These are phyloP conservation scores for Teunomyces stri DNA, from an alignment of 805 yeast genomes.

Conservation along the genomic window DNA sequence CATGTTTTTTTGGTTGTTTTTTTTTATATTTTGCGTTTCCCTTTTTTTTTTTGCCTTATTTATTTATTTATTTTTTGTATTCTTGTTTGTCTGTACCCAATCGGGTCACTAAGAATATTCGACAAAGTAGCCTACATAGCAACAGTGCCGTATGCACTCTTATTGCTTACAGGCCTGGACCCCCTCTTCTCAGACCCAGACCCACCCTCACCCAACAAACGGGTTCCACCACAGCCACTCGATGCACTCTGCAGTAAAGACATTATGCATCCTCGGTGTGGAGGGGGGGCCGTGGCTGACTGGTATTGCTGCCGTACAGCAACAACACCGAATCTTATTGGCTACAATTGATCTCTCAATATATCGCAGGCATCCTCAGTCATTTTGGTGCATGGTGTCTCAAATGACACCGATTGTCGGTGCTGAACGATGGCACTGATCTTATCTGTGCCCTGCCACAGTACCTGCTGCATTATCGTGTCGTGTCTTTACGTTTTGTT, in stretches of 20 bases:
- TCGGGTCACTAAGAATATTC: background rate
- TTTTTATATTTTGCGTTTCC: background rate
- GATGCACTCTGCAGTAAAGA: no score
- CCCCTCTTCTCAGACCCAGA: background rate
- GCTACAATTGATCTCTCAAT: no score
- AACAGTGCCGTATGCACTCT: background rate
- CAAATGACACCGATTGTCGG: background rate
- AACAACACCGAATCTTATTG: background rate
- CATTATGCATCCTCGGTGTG: no score
- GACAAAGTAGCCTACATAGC: background rate
- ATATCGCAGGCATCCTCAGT: no score
- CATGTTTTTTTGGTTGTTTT: background rate
- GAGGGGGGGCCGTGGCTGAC: no score
- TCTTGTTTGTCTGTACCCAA: background rate
- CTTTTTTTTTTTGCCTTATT: no score
- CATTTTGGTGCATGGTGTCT: no score
- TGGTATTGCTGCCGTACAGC: background rate
- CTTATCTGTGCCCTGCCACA: constrained; percentile 1
- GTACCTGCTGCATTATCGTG: background rate
- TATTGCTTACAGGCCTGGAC: no score
- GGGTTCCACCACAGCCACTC: background rate
- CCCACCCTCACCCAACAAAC: background rate
- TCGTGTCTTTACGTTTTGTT: background rate
- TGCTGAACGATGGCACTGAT: background rate
- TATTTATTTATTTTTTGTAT: no score